Evolutionary conservation across 805 yeast genomes (phyloP).

Genomic region (Blastobotrys muscicola): DNA sequence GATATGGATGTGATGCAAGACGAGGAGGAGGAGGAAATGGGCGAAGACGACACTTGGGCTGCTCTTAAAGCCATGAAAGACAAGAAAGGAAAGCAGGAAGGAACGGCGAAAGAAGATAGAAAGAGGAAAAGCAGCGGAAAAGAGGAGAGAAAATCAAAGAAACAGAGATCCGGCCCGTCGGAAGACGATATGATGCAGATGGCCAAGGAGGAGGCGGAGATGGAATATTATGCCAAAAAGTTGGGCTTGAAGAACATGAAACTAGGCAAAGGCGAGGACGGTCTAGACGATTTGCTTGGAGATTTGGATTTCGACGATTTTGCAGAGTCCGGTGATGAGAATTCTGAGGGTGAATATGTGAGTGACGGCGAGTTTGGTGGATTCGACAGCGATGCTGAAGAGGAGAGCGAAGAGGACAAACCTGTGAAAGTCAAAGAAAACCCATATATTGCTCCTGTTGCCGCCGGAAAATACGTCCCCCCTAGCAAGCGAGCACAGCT

Average conservation of each 20-base stretch:
- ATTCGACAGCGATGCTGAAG: constrained; percentile 14
- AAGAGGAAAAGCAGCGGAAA: constrained; percentile 2
- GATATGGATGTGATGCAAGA: constrained; percentile 21
- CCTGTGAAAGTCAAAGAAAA: constrained; percentile 44
- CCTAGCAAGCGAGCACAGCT: constrained; percentile 67
- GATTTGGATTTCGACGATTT: constrained; percentile 22
- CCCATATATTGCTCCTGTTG: constrained; percentile 46
- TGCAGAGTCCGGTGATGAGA: constrained; percentile 14
- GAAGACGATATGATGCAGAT: constrained; percentile 37
- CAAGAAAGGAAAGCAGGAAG: constrained; percentile 11
- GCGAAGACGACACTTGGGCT: constrained; percentile 34
- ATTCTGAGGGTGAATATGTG: constrained; percentile 3
- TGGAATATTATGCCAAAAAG: constrained; percentile 73
- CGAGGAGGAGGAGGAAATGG: constrained; percentile 12
- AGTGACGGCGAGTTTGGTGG: constrained; percentile 9
- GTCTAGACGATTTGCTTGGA: constrained; percentile 72
- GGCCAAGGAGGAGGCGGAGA: constrained; percentile 64
- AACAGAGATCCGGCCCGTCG: not conserved
- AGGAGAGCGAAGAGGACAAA: constrained; percentile 22
- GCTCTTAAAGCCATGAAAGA: constrained; percentile 35
- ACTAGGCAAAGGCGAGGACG: constrained; percentile 56
- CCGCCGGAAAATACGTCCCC: constrained; percentile 56
- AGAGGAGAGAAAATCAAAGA: not conserved
- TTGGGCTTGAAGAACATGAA: constrained; percentile 55
- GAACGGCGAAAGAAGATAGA: too few relatives aligned